phyloP scores from a whole-genome alignment of 2,329 filamentous ascomycete species.

The Cordyceps fumosorosea region DNA sequence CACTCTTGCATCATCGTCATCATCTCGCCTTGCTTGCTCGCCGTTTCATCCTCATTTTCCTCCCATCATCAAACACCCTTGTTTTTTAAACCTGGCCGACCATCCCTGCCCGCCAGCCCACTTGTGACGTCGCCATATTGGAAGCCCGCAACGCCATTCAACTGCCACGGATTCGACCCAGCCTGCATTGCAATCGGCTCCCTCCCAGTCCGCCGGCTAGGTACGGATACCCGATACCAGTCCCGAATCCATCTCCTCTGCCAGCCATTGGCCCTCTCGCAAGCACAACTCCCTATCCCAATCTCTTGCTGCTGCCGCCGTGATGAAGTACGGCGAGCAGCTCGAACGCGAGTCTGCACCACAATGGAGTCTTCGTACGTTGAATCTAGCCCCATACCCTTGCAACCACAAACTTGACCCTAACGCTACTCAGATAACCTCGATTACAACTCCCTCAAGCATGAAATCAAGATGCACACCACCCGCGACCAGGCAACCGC shows the following conservation, averaged over 20 bases:
- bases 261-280: neutral
- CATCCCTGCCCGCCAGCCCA: neutral
- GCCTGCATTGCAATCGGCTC: neutral
- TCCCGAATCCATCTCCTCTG: neutral
- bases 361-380: constrained; percentile 68
- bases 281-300: neutral
- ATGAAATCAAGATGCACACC: constrained; percentile 76
- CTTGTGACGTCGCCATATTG: neutral
- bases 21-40: neutral
- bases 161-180: neutral
- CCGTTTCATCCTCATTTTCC: neutral
- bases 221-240: neutral
- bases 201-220: neutral
- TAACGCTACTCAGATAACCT: constrained; percentile 58
- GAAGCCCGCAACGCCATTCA: neutral
- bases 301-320: constrained; percentile 8
- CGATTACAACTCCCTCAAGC: constrained; percentile 82
- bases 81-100: neutral
- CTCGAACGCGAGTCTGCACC: constrained; percentile 71
- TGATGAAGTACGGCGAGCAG: constrained; percentile 42
- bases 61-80: neutral
- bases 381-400: neutral
- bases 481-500: constrained; percentile 62
- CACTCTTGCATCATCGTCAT: neutral
- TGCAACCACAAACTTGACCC: constrained; percentile 5